Conservation (phyloP, 345 rosid species). For the Theobroma cacao region DNA sequence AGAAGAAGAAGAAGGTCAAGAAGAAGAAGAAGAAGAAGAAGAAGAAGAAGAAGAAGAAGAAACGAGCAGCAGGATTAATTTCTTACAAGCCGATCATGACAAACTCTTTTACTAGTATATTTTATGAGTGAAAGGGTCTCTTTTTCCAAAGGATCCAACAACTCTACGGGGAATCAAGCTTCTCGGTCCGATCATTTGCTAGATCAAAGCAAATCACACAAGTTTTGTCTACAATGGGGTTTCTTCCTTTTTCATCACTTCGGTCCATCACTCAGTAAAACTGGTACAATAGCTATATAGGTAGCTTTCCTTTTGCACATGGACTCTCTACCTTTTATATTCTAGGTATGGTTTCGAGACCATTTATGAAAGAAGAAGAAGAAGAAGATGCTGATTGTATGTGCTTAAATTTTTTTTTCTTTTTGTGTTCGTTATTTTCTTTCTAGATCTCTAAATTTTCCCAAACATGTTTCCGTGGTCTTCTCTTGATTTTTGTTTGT, state of each 20-base stretch:
- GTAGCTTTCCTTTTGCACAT: not conserved
- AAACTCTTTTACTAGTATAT: no score
- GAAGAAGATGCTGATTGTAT: not conserved
- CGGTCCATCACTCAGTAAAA: not conserved
- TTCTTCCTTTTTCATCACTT: not conserved
- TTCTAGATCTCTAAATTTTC: not conserved
- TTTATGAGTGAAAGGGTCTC: constrained; percentile 2
- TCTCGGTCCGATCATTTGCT: constrained; percentile 3
- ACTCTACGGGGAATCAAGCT: constrained; percentile 11
- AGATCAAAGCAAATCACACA: not conserved
- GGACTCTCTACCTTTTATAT: not conserved
- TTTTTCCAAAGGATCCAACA: not conserved
- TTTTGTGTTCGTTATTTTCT: not conserved
- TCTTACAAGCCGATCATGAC: not conserved
- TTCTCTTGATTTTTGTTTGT: not conserved
- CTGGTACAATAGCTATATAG: not conserved
- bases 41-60: not conserved
- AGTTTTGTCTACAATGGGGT: not conserved
- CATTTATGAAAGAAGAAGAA: not conserved
- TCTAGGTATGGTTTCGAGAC: not conserved
- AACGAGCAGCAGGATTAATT: not conserved
- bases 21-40: not conserved
- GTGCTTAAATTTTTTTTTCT: no score
- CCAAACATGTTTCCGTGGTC: not conserved
- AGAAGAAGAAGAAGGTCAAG: not conserved